Percentiles rank a stretch among this genome's conserved stretches.
Evolutionary conservation across 192 early-diverging fungal species (phyloP).

Genomic region (Mortierella alpina): DNA sequence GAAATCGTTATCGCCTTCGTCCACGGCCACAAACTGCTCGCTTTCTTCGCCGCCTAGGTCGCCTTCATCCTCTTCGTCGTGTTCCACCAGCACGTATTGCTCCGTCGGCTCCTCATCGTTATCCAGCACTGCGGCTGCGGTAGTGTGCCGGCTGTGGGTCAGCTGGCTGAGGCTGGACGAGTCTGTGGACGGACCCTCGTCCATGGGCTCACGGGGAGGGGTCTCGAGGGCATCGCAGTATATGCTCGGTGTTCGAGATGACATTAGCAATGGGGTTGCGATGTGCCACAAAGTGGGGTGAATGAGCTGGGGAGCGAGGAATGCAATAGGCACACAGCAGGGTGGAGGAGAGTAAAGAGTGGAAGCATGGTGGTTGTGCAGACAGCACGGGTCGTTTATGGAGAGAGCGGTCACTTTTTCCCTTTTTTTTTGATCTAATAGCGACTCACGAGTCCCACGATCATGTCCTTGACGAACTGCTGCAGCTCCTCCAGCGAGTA

Average conservation of each 20-base stretch:
- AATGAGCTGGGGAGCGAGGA: background rate
- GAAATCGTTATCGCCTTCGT: too few relatives aligned
- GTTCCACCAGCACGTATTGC: background rate
- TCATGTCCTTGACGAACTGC: slow-evolving; percentile 41
- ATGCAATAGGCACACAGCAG: background rate
- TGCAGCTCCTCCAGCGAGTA: slow-evolving; percentile 44
- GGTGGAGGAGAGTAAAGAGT: background rate
- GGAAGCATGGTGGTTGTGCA: background rate
- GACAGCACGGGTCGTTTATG: too few relatives aligned
- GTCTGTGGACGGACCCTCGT: background rate
- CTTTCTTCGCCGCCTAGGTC: background rate
- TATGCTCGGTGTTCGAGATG: slow-evolving; percentile 34
- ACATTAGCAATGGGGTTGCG: background rate
- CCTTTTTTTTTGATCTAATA: slow-evolving; percentile 11
- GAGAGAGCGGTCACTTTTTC: background rate
- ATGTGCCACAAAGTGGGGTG: background rate
- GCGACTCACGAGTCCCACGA: slow-evolving; percentile 18
- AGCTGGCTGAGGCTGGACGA: background rate
- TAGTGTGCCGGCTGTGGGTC: background rate
- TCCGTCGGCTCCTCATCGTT: background rate
- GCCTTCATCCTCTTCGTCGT: background rate
- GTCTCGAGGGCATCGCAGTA: slow-evolving; percentile 45
- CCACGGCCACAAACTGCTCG: background rate
- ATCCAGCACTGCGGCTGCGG: background rate
- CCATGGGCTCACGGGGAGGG: slow-evolving; percentile 8